phyloP scores from a whole-genome alignment of 768 basidiomycete species.

The Tulasnella sp. region DNA sequence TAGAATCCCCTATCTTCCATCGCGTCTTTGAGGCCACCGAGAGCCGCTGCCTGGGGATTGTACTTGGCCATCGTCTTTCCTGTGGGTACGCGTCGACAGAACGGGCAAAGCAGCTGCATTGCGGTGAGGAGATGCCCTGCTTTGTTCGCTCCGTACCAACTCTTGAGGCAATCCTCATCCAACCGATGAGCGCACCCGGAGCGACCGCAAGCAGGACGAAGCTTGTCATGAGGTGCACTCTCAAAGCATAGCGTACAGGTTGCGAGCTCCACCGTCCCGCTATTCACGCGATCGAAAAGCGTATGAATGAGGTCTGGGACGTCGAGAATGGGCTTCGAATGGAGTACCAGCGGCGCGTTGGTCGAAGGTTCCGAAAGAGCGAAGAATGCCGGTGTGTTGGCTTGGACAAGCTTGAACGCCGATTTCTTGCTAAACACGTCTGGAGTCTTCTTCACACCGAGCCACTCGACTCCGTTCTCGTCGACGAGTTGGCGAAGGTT shows the following conservation, averaged over 20 bases:
- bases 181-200: conserved; percentile 27
- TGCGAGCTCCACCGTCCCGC: conserved; percentile 26
- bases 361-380: background rate
- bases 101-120: conserved; percentile 29
- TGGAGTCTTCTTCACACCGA: conserved; percentile 23
- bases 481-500: conserved; percentile 22
- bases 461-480: conserved; percentile 28
- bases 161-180: conserved; percentile 27
- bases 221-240: conserved; percentile 25
- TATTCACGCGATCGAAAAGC: conserved; percentile 25
- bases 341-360: background rate
- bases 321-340: conserved; percentile 23
- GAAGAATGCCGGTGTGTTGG: conserved; percentile 25
- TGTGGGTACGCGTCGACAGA: conserved; percentile 29
- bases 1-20: conserved; percentile 28
- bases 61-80: conserved; percentile 26
- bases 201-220: conserved; percentile 28
- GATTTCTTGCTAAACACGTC: conserved; percentile 26
- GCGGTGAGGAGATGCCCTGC: conserved; percentile 29
- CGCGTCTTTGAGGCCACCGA: conserved; percentile 27
- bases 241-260: conserved; percentile 30
- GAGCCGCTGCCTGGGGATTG: conserved; percentile 25
- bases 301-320: conserved; percentile 12
- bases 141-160: conserved; percentile 30
- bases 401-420: conserved; percentile 30